phyloP scores from a whole-genome alignment of 495 filamentous ascomycete species.

The Penicilliopsis zonata region DNA sequence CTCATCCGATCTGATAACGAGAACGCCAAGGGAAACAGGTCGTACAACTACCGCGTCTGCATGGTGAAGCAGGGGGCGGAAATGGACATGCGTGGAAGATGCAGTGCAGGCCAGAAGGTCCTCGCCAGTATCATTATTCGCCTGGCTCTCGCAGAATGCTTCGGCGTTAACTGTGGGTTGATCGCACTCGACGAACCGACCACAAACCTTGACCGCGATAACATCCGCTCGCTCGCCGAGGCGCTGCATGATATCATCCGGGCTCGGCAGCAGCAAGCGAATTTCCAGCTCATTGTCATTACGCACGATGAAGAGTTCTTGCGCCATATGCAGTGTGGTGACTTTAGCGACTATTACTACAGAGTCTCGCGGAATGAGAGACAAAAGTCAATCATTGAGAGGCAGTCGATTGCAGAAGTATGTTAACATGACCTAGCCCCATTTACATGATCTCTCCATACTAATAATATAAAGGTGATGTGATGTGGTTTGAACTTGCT shows the following conservation, averaged over 20 bases:
- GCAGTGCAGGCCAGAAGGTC: slow-evolving; percentile 92
- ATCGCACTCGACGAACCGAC: slow-evolving; percentile 98
- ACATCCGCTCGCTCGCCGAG: slow-evolving; percentile 78
- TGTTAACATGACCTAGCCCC: too few relatives aligned
- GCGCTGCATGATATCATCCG: slow-evolving; percentile 83
- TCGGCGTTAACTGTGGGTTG: slow-evolving; percentile 89
- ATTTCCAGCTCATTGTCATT: slow-evolving; percentile 97
- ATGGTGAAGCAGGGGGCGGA: slow-evolving; percentile 97
- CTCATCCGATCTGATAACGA: slow-evolving; percentile 86
- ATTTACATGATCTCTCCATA: too few relatives aligned
- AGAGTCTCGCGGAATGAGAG: slow-evolving; percentile 70
- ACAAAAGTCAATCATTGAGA: slow-evolving; percentile 78
- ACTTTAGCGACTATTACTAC: slow-evolving; percentile 88
- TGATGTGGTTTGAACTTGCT: too few relatives aligned
- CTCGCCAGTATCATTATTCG: slow-evolving; percentile 97
- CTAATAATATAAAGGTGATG: too few relatives aligned
- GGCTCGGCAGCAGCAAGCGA: slow-evolving; percentile 68
- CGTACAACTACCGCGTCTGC: slow-evolving; percentile 94
- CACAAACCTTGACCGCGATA: slow-evolving; percentile 91
- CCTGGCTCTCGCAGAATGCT: slow-evolving; percentile 90
- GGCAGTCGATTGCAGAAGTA: slow-evolving; percentile 54
- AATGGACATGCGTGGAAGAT: slow-evolving; percentile 99
- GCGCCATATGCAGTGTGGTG: slow-evolving; percentile 82
- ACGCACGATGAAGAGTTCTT: slow-evolving; percentile 98
- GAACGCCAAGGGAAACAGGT: slow-evolving; percentile 58